Base-by-base conservation (phyloP, 768 basidiomycete species). In the Roridomyces roridus region DNA sequence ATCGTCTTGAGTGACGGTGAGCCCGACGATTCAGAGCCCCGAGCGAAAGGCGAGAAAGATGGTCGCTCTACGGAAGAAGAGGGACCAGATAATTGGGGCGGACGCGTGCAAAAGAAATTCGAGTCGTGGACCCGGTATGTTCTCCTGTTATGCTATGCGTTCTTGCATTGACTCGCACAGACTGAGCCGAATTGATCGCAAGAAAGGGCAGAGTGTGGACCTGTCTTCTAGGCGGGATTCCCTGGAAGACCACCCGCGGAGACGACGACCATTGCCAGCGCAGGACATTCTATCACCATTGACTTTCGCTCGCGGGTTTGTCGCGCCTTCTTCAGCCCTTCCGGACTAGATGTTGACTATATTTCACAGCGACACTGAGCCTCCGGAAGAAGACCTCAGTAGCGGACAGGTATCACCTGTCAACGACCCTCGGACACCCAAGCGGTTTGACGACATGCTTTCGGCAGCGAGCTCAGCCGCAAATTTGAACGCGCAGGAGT, bases 341-440 rank as follows among this genome's bases (percentile, higher is more conserved):
- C 26, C 12, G 23, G n/a, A 34, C 23, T 17, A 20, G 37, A 21
- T 12, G 46, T 15, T 60, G 29, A 24, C 39, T n/a, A 23, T 34
- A 51, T 14, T 39, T n/a, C n/a, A n/a, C n/a, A 46, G 58, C 2
- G 62, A 65, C 14, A 63, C 46, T 5, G 66, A 63, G 25, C 77
- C 74, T 8, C 88, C 89, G 11, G 83, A 84, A 18, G 88, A 88
- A 14, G 86, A 88, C 14, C 72, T 87, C n/a, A 92, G 91, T 68
- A 92, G 90, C 65, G 89, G 89, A 1, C 91, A 91, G 65, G 83
- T 80, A 1, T 93, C 90, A 23, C 89, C 90, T 6, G 74, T 82
- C 58, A 57, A 63, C 15, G 61, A 63, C 40, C 61, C 57, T 40
- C 61, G 61, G 54, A 67, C 43, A n/a, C 51, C 58, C 8, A 58